Conservation (phyloP, 2,329 filamentous ascomycete genomes). For the Westerdykella ornata region DNA sequence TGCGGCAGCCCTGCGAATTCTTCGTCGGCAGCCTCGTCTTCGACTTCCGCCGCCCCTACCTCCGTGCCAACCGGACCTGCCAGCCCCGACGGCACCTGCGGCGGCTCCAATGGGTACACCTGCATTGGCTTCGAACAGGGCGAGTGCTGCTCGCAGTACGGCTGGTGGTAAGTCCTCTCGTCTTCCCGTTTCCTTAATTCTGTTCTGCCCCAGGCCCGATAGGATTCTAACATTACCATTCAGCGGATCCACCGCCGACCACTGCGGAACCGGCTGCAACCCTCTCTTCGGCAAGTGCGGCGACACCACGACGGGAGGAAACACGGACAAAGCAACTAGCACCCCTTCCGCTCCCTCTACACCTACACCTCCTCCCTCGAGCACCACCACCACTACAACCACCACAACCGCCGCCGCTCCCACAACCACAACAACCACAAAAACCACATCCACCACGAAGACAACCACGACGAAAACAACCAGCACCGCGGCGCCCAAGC, state of each 20-base stretch:
- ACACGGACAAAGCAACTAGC: background rate
- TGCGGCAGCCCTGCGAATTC: background rate
- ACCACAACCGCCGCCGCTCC: constrained; percentile 1
- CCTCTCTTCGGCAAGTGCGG: constrained; percentile 23
- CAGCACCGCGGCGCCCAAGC: constrained; percentile 4
- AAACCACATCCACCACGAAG: constrained; percentile 15
- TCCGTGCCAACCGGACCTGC: constrained; percentile 8
- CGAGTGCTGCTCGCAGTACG: constrained; percentile 41
- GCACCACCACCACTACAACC: constrained; percentile 5
- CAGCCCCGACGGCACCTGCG: constrained; percentile 19
- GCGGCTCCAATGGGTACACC: constrained; percentile 18
- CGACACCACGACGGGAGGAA: background rate
- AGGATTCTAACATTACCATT: background rate
- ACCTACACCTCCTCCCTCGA: constrained; percentile 1
- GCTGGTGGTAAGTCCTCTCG: constrained; percentile 29
- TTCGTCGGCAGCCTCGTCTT: constrained; percentile 8
- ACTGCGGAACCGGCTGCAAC: constrained; percentile 33
- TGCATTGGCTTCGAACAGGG: constrained; percentile 33
- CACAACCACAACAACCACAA: constrained; percentile 6
- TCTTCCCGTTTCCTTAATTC: background rate
- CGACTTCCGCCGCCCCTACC: constrained; percentile 10
- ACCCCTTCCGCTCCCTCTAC: background rate
- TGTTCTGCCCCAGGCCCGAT: background rate
- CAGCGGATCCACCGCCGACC: constrained; percentile 18
- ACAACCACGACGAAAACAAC: no score